phyloP scores from a whole-genome alignment of 148 eudicot species.

The Rhododendron ferrugineum region DNA sequence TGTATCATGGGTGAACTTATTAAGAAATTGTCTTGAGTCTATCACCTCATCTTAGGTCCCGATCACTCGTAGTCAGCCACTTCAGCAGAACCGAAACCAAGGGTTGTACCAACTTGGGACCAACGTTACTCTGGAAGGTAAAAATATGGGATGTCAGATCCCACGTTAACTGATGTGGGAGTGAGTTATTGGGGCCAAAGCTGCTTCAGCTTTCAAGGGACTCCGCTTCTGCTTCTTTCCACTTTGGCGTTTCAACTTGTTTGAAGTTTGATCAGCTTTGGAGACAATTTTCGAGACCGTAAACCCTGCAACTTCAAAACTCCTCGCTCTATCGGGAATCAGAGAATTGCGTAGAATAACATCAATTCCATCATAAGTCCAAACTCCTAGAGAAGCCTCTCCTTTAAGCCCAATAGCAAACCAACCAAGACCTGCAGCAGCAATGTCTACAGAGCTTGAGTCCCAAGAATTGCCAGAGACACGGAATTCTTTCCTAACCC shows the following conservation, averaged over 20 bases:
- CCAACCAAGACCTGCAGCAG: conserved; percentile 92
- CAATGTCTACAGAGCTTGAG: conserved; percentile 67
- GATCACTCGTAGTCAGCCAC: background rate
- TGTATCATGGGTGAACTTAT: background rate
- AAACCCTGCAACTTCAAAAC: conserved; percentile 81
- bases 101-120: background rate
- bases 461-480: conserved; percentile 70
- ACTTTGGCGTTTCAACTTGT: conserved; percentile 26
- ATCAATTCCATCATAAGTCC: conserved; percentile 92
- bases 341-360: conserved; percentile 56
- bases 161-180: background rate
- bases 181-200: conserved; percentile 8
- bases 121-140: background rate
- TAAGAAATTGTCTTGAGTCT: background rate
- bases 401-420: conserved; percentile 89
- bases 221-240: conserved; percentile 29
- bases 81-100: background rate
- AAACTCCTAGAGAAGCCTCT: conserved; percentile 57
- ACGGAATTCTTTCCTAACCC: conserved; percentile 58
- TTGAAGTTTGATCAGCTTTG: conserved; percentile 56
- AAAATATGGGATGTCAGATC: background rate
- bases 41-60: background rate
- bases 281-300: conserved; percentile 74
- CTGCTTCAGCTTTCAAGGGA: conserved; percentile 10
- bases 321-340: conserved; percentile 54